Base-by-base conservation (phyloP, 2,329 filamentous ascomycete species). In the Xylaria sp. region DNA sequence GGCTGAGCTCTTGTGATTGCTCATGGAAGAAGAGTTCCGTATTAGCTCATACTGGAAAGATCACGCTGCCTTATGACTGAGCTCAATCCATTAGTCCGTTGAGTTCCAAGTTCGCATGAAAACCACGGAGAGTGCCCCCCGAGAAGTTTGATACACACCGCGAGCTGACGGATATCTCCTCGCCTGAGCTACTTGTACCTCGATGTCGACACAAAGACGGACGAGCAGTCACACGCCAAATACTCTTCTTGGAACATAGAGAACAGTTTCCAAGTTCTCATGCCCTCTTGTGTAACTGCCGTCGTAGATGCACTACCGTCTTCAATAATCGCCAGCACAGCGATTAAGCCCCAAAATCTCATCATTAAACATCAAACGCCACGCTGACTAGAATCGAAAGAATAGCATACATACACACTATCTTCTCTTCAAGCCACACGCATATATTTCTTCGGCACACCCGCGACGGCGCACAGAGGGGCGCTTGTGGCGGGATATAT, bases 401-500 rank as follows among this genome's bases (percentile, higher is more conserved):
- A 20, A 39, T 2, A 12, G 9, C 39, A 39, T 32, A 10, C 20
- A 57, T 3, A 9, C 25, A 58, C 15, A 32, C 15, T 46, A 15
- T 9, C 15, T 15, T 28, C 10, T 44, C 10, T n/a, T 56, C 48
- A 23, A n/a, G n/a, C 41, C n/a, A 7, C 34, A 4, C 28, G 28
- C n/a, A 18, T 25, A 25, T 44, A n/a, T 12, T 39, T 10, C 20
- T 41, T 41, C 32, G 52, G 52, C 13, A 23, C 13, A 34, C 25
- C n/a, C 46, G 48, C 54, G 20, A 20, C 8, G 57, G 65, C n/a
- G 9, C 23, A 66, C 52, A 6, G 32, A 37, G 44, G 7, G 25
- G 44, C 32, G 44, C 58, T 15, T 13, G 25, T 61, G 28, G 59
- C 48, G 66, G 46, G 13, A 51, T 51, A 54, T 62, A 67, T 67